Base-by-base conservation (phyloP, 202 grass and related monocot species). In the Setaria italica region DNA sequence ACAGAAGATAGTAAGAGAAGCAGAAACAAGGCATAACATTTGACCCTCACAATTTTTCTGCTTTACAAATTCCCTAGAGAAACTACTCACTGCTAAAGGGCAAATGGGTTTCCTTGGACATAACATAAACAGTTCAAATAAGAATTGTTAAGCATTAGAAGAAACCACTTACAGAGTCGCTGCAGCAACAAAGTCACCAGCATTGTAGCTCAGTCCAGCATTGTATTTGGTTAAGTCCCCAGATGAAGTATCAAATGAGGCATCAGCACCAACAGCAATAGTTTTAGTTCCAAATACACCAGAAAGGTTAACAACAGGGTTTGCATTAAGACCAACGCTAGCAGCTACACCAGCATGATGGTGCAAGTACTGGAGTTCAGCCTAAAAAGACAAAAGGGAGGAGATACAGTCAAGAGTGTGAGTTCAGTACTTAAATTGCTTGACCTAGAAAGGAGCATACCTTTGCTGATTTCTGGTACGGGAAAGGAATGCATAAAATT, bases 211-310 rank as follows among this genome's bases (percentile, higher is more conserved):
- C 81, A 94, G 1, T 68, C 88, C 94, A 69, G 77, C 88, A 89
- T 92, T 94, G 83, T 93, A 97, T 65, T 97, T 97, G 58, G 90
- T 97, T 13, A 97, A 97, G 72, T 97, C 89, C 53, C 94, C 92
- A 69, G 82, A 90, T 41, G 69, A 59, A 74, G 83, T 90, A 80
- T 97, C 92, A 89, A 89, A 97, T 86, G 92, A 69, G 33, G 84
- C 86, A 70, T 97, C 94, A 71, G 86, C 62, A 55, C 92, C 94
- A 78, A 94, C 15, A 48, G 90, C 72, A 46, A 97, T 1, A 84
- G 83, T 57, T 63, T 89, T 90, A 76, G 87, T 94, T 67, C 94
- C 94, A 1, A 94, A 75, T 17, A 85, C 91, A 80, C 85, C 82
- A 56, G 94, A 87, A 64, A 94, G 21, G 77, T 89, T 94, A 62